phyloP scores from a whole-genome alignment of 257 asterid genomes.

The Solanum infundibuliforme region DNA sequence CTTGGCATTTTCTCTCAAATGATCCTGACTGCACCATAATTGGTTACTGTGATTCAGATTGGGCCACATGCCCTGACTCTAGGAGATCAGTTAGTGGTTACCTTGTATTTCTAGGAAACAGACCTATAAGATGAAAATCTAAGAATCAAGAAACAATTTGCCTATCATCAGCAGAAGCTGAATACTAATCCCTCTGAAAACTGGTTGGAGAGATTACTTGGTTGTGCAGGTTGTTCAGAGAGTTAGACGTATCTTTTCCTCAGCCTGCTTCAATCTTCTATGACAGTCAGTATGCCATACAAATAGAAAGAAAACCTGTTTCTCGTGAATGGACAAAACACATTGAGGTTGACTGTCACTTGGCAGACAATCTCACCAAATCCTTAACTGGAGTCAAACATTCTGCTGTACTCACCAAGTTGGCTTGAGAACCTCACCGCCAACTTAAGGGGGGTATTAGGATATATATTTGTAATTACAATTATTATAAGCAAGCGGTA shows the following conservation, averaged over 20 bases:
- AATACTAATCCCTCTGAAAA: not conserved
- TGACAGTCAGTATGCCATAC: not conserved
- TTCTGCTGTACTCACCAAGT: not conserved
- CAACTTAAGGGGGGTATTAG: not conserved
- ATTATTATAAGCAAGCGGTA: not conserved
- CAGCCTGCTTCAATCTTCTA: not conserved
- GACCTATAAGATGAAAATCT: not conserved
- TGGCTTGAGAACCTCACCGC: not conserved
- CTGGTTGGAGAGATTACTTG: not conserved
- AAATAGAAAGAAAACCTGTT: not conserved
- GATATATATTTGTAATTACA: too few relatives aligned
- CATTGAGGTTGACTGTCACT: not conserved
- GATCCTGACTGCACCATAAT: not conserved
- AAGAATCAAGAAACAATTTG: not conserved
- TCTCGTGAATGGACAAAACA: not conserved
- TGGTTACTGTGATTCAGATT: not conserved
- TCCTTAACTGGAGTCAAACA: too few relatives aligned
- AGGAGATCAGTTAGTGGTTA: not conserved
- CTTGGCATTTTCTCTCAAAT: not conserved
- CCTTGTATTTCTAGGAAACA: not conserved
- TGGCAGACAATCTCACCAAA: not conserved
- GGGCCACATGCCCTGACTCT: not conserved
- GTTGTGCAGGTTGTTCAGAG: not conserved
- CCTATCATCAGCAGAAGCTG: not conserved
- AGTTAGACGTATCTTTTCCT: not conserved